phyloP scores from a whole-genome alignment of 2,329 filamentous ascomycete genomes.

The Aspergillus spinulosporus region DNA sequence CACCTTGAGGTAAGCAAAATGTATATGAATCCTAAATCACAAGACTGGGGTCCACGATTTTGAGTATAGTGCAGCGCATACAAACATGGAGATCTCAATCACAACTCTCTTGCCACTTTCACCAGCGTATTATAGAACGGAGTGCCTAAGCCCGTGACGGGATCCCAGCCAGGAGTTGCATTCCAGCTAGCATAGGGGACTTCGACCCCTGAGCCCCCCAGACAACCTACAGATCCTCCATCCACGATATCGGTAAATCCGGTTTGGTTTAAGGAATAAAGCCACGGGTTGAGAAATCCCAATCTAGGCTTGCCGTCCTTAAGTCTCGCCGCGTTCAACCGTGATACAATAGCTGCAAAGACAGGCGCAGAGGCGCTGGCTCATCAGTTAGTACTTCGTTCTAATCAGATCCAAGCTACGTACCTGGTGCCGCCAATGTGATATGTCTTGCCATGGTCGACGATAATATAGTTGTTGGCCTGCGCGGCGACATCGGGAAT shows the following conservation, averaged over 20 bases:
- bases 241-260: conserved; percentile 53
- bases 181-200: conserved; percentile 54
- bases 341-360: conserved; percentile 62
- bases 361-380: conserved; percentile 60
- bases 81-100: not conserved
- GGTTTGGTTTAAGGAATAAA: conserved; percentile 51
- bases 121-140: conserved; percentile 22
- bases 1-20: too few relatives aligned
- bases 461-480: conserved; percentile 43
- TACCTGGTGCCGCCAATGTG: conserved; percentile 52
- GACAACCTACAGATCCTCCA: conserved; percentile 51
- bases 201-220: conserved; percentile 38
- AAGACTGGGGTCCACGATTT: too few relatives aligned
- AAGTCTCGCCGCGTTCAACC: conserved; percentile 65
- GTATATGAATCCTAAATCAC: too few relatives aligned
- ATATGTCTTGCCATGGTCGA: conserved; percentile 37
- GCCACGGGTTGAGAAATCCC: conserved; percentile 64
- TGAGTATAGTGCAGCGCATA: too few relatives aligned
- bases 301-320: conserved; percentile 54
- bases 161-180: conserved; percentile 53
- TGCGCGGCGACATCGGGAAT: conserved; percentile 65
- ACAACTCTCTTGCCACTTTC: conserved; percentile 15
- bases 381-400: not conserved
- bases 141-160: conserved; percentile 47
- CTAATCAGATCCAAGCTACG: conserved; percentile 14